These are phyloP conservation scores for Rosa persica DNA, from an alignment of 306 rosid species.

Conservation along the genomic window DNA sequence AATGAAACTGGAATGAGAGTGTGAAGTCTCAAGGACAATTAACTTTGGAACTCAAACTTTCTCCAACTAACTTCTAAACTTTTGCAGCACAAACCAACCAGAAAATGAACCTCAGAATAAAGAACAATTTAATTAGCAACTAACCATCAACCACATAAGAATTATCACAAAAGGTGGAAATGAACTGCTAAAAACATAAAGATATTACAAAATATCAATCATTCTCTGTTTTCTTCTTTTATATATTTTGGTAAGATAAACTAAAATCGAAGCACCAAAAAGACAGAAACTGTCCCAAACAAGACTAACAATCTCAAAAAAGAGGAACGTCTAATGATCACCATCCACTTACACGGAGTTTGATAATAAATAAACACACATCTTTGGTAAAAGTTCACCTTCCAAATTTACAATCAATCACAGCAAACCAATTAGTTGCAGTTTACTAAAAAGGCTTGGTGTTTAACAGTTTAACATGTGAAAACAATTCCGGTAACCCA, in stretches of 20 bases:
- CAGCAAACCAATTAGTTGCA: neutral
- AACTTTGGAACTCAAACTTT: neutral
- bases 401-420: neutral
- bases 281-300: neutral
- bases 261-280: neutral
- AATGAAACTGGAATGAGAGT: conserved; percentile 4
- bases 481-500: too few relatives aligned
- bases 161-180: neutral
- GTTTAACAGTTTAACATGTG: neutral
- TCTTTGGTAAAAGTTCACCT: neutral
- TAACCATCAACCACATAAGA: neutral
- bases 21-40: conserved; percentile 4
- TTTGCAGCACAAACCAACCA: neutral
- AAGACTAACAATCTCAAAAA: neutral
- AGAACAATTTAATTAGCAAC: neutral
- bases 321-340: too few relatives aligned
- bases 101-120: neutral
- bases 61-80: neutral
- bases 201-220: neutral
- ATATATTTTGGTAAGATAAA: too few relatives aligned
- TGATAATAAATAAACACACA: neutral
- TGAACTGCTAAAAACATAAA: neutral
- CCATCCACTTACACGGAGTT: too few relatives aligned
- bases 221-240: neutral
- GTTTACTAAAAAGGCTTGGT: neutral